Evolutionary conservation across 2,329 filamentous ascomycete genomes (phyloP).

Genomic region (Apiospora kogelbergensis): DNA sequence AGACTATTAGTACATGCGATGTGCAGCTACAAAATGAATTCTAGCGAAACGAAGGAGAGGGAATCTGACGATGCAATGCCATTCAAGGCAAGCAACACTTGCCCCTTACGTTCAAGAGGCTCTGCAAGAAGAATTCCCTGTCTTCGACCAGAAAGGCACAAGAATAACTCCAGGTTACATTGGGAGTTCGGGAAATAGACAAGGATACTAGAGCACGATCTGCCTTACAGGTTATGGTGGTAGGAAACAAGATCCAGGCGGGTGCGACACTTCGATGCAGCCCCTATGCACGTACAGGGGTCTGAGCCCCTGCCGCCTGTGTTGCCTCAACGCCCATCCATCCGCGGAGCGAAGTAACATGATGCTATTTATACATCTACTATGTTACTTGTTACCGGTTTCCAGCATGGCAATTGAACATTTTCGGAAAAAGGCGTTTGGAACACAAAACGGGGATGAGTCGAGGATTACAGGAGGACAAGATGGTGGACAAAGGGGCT

Average conservation of each 20-base stretch:
- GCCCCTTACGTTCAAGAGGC: neutral
- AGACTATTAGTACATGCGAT: neutral
- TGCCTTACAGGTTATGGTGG: neutral
- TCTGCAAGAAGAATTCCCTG: neutral
- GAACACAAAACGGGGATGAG: neutral
- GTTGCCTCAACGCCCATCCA: neutral
- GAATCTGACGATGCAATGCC: neutral
- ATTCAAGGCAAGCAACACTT: neutral
- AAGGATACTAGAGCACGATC: neutral
- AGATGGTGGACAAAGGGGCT: neutral
- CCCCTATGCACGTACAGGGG: constrained; percentile 5
- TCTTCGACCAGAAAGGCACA: neutral
- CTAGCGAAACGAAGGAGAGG: neutral
- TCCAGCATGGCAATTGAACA: neutral
- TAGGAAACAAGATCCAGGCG: neutral
- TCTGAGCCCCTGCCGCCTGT: neutral
- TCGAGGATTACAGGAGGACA: neutral
- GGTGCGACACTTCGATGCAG: neutral
- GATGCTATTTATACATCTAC: neutral
- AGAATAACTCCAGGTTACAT: neutral
- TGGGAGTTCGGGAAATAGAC: neutral
- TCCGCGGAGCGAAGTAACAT: neutral
- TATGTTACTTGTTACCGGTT: neutral
- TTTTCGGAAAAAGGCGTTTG: neutral
- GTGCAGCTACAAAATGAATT: neutral